A percentile compares a stretch with the other conserved stretches of the same genome.
Evolutionary conservation across 352 stramenopile genomes (phyloP).

Genomic region (Phytopythium ostracodes): DNA sequence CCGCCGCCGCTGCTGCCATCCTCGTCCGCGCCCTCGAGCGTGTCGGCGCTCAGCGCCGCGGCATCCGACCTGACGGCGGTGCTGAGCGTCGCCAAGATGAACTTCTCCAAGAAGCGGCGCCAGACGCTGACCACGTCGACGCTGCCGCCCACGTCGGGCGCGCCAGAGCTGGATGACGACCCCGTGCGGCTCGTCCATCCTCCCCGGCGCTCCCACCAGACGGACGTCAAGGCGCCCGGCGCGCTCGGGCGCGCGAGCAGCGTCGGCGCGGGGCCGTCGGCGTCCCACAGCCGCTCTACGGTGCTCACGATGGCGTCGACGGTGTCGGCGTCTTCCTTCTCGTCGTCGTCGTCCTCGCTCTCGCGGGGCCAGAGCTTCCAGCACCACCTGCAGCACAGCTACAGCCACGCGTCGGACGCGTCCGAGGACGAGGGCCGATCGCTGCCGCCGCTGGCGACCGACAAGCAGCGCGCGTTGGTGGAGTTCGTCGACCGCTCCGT

Average conservation of each 20-base stretch:
- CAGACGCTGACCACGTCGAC: constrained; percentile 23
- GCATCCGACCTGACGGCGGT: constrained; percentile 24
- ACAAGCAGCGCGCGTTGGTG: constrained; percentile 40
- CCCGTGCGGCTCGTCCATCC: constrained; percentile 11
- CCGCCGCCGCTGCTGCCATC: constrained; percentile 15
- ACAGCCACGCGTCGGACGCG: constrained; percentile 15
- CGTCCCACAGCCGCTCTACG: constrained; percentile 3
- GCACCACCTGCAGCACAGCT: constrained; percentile 10
- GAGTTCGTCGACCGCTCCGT: constrained; percentile 77
- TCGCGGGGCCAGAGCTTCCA: not conserved
- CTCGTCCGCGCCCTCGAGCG: constrained; percentile 18
- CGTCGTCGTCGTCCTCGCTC: constrained; percentile 10
- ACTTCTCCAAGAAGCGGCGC: constrained; percentile 22
- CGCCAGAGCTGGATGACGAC: constrained; percentile 13
- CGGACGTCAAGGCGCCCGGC: constrained; percentile 11
- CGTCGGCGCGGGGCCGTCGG: not conserved
- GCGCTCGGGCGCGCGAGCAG: not conserved
- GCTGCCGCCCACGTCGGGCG: constrained; percentile 16
- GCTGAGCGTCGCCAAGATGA: constrained; percentile 27
- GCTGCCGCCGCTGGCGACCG: constrained; percentile 33
- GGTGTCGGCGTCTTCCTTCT: constrained; percentile 3
- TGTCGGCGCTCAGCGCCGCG: constrained; percentile 24
- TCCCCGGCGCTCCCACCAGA: constrained; percentile 1
- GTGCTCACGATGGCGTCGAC: constrained; percentile 20
- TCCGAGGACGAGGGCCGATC: constrained; percentile 6